phyloP scores from a whole-genome alignment of 106 monocot species.

The Posidonia australis region DNA sequence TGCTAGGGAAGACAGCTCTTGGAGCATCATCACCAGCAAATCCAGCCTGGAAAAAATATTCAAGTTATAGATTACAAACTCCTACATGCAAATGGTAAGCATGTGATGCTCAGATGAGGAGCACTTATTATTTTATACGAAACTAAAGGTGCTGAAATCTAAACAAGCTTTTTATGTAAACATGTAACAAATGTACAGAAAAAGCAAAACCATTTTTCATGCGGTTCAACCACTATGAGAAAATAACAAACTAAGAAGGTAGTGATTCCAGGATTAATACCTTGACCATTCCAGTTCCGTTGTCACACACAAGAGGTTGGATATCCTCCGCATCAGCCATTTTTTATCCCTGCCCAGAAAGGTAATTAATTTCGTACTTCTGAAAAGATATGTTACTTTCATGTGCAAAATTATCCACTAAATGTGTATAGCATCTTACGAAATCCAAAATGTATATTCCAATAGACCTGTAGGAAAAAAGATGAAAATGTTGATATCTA shows the following conservation, averaged over 20 bases:
- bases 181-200: background rate
- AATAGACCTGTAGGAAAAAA: no score
- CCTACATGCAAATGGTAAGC: no score
- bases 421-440: no score
- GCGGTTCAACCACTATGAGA: background rate
- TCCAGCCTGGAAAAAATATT: slow-evolving; percentile 9
- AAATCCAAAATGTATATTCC: no score
- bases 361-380: background rate
- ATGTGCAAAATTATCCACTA: no score
- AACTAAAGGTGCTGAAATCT: no score
- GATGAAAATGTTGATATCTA: no score
- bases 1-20: slow-evolving; percentile 17
- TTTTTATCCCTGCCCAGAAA: slow-evolving; percentile 1
- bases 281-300: slow-evolving; percentile 25
- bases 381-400: background rate
- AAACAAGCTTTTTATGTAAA: background rate
- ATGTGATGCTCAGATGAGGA: no score
- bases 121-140: no score
- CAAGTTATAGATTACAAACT: no score
- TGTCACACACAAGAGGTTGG: slow-evolving; percentile 19
- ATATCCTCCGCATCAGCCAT: slow-evolving; percentile 20
- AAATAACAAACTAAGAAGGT: slow-evolving; percentile 1
- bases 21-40: slow-evolving; percentile 26
- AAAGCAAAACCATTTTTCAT: background rate
- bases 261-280: background rate